phyloP scores from a whole-genome alignment of 2,329 filamentous ascomycete species.

The Capronia americana region DNA sequence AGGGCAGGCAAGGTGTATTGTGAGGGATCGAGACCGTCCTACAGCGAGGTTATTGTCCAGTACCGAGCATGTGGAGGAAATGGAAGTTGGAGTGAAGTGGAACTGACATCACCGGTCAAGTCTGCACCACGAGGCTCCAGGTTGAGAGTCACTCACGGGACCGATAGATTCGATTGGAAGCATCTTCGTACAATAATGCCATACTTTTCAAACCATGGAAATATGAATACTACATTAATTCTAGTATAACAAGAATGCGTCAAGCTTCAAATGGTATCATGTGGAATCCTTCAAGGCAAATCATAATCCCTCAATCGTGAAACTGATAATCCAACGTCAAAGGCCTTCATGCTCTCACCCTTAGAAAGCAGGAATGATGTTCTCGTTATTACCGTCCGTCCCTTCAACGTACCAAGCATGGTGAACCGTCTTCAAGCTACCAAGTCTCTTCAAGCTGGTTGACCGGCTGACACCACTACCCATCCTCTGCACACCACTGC shows the following conservation, averaged over 20 bases:
- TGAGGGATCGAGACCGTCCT: neutral
- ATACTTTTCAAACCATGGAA: neutral
- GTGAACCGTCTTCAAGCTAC: slow-evolving; percentile 48
- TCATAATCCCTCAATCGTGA: slow-evolving; percentile 24
- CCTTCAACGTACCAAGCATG: slow-evolving; percentile 39
- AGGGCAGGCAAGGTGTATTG: neutral
- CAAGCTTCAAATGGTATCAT: slow-evolving; percentile 8
- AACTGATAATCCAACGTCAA: slow-evolving; percentile 5
- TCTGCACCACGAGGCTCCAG: neutral
- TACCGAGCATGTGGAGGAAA: neutral
- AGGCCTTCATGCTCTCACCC: slow-evolving; percentile 4
- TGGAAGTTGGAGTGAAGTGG: neutral
- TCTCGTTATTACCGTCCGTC: slow-evolving; percentile 35
- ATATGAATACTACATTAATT: slow-evolving; percentile 11
- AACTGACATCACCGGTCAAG: slow-evolving; percentile 26
- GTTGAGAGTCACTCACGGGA: neutral
- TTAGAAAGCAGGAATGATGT: slow-evolving; percentile 34
- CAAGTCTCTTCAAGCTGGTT: slow-evolving; percentile 90
- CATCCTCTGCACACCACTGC: slow-evolving; percentile 36
- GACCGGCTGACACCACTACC: slow-evolving; percentile 74
- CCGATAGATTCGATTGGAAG: neutral
- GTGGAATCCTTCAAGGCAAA: slow-evolving; percentile 19
- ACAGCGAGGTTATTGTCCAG: neutral
- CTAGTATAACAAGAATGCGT: neutral
- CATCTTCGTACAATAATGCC: neutral